Percentiles rank a stretch among this genome's conserved stretches.
Evolutionary conservation across 176 grass and related monocot species (phyloP).

Genomic region (Oryza officinalis): DNA sequence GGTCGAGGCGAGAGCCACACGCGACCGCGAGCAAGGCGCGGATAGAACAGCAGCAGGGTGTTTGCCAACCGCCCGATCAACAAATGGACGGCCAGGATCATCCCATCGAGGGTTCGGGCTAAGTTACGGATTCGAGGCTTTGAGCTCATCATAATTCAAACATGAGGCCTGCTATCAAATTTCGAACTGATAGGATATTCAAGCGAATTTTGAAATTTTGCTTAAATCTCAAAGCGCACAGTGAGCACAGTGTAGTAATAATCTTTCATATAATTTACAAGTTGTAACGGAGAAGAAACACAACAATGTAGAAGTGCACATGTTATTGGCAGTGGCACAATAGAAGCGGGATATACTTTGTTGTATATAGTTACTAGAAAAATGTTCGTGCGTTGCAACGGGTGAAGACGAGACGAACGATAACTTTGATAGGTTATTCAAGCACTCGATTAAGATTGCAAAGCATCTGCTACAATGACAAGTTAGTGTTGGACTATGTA

Average conservation of each 20-base stretch:
- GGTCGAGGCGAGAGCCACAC: background rate
- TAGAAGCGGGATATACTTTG: constrained; percentile 41
- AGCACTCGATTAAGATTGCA: too few relatives aligned
- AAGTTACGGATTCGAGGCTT: too few relatives aligned
- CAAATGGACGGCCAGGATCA: constrained; percentile 20
- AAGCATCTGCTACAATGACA: too few relatives aligned
- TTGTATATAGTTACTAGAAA: too few relatives aligned
- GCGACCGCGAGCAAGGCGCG: background rate
- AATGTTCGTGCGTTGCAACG: too few relatives aligned
- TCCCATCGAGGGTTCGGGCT: background rate
- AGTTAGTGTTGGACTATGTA: too few relatives aligned
- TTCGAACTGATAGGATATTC: too few relatives aligned
- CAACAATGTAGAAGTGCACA: background rate
- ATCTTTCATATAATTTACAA: too few relatives aligned
- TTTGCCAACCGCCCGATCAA: background rate
- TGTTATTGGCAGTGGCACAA: background rate
- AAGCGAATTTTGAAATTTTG: background rate
- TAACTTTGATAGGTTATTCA: too few relatives aligned
- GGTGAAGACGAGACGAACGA: too few relatives aligned
- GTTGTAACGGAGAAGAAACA: background rate
- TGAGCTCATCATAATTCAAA: background rate
- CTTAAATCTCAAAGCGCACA: too few relatives aligned
- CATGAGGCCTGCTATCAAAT: background rate
- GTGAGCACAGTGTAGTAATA: too few relatives aligned
- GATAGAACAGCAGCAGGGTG: constrained; percentile 6